Evolutionary conservation across 768 basidiomycete genomes (phyloP).

Genomic region (Suillus paluster): DNA sequence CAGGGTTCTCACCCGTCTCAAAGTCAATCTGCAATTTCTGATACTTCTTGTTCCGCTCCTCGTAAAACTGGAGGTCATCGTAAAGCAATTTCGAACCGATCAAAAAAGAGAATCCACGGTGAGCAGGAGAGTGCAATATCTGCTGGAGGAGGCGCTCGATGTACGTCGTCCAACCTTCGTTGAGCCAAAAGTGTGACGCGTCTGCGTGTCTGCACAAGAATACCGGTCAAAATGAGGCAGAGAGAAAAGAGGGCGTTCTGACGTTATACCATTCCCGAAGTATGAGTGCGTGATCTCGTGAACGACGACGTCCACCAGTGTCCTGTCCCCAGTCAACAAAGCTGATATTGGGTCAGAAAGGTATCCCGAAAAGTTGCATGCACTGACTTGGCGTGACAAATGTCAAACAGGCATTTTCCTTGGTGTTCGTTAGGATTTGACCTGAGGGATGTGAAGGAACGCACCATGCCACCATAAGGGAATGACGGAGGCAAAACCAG

Average conservation of each 20-base stretch:
- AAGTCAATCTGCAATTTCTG: slow-evolving; percentile 82
- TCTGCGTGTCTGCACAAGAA: slow-evolving; percentile 57
- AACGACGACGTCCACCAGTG: slow-evolving; percentile 86
- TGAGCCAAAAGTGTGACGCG: slow-evolving; percentile 85
- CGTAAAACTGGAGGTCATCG: slow-evolving; percentile 70
- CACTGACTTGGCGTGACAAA: slow-evolving; percentile 85
- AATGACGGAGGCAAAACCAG: slow-evolving; percentile 90
- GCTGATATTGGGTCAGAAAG: slow-evolving; percentile 42
- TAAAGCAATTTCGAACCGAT: slow-evolving; percentile 73
- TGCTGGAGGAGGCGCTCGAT: slow-evolving; percentile 82
- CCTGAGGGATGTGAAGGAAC: neutral
- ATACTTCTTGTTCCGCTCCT: slow-evolving; percentile 62
- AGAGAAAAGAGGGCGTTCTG: slow-evolving; percentile 29
- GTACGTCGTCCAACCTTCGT: slow-evolving; percentile 95
- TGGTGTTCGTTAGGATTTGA: slow-evolving; percentile 1
- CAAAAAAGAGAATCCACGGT: slow-evolving; percentile 80
- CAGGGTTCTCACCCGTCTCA: slow-evolving; percentile 73
- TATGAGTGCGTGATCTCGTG: slow-evolving; percentile 89
- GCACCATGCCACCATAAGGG: slow-evolving; percentile 90
- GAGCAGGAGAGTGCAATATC: slow-evolving; percentile 69
- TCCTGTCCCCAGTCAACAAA: slow-evolving; percentile 84
- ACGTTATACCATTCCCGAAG: slow-evolving; percentile 93
- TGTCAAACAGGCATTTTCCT: slow-evolving; percentile 90
- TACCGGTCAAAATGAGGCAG: slow-evolving; percentile 7
- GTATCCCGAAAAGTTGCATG: neutral